These are phyloP conservation scores for Desmodesmus armatus DNA, from an alignment of 139 green algal genomes.

Conservation along the genomic window DNA sequence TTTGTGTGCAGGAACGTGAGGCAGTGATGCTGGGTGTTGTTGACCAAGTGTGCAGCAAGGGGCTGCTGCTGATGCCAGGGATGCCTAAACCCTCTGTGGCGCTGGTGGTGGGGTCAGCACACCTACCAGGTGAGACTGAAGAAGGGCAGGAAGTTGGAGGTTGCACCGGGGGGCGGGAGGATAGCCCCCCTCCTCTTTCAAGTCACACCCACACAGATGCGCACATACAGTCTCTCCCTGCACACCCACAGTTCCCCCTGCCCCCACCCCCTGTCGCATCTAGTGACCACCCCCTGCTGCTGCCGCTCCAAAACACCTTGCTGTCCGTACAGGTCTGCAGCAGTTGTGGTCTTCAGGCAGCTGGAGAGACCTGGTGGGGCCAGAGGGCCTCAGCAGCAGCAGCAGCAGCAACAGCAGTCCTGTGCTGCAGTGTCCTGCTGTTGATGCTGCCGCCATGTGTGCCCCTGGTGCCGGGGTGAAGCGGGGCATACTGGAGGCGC, in stretches of 20 bases:
- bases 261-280: not conserved
- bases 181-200: not conserved
- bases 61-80: conserved; percentile 34
- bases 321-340: conserved; percentile 42
- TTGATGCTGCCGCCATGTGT: not conserved
- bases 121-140: conserved; percentile 45
- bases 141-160: not conserved
- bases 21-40: conserved; percentile 52
- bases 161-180: not conserved
- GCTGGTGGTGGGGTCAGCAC: conserved; percentile 57
- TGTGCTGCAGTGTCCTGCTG: conserved; percentile 37
- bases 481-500: conserved; percentile 52
- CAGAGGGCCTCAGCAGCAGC: conserved; percentile 16
- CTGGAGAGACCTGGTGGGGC: conserved; percentile 46
- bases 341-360: conserved; percentile 46
- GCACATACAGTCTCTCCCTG: not conserved
- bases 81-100: conserved; percentile 8
- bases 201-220: not conserved
- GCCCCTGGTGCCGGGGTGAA: conserved; percentile 39
- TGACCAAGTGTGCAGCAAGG: conserved; percentile 37
- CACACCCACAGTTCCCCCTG: not conserved
- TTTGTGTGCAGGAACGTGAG: conserved; percentile 57
- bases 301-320: not conserved
- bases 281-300: not conserved
- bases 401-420: conserved; percentile 12